Percentiles rank a stretch among this genome's conserved stretches.
These are phyloP conservation scores for Nicotiana tomentosiformis DNA, from an alignment of 257 asterid species.

Conservation along the genomic window DNA sequence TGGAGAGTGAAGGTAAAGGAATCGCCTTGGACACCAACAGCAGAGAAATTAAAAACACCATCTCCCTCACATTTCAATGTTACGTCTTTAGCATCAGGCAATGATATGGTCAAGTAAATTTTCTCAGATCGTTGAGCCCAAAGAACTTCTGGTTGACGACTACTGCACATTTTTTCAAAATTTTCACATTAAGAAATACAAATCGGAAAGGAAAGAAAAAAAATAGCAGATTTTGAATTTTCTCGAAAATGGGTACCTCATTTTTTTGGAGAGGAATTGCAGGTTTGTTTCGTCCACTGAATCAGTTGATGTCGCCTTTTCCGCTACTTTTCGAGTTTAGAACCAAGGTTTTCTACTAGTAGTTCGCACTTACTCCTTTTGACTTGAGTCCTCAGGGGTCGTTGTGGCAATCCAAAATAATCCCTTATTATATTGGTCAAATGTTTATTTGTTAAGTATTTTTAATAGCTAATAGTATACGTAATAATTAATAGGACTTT, in stretches of 20 bases:
- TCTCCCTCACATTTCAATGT: conserved; percentile 55
- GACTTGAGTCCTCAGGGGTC: not conserved
- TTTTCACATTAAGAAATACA: not conserved
- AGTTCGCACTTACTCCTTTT: not conserved
- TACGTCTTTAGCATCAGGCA: conserved; percentile 78
- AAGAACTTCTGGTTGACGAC: conserved; percentile 82
- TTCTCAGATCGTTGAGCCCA: conserved; percentile 90
- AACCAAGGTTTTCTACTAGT: not conserved
- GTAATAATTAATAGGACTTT: no score
- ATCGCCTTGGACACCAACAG: conserved; percentile 50
- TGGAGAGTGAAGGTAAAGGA: conserved; percentile 55
- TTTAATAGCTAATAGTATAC: no score
- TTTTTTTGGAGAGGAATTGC: not conserved
- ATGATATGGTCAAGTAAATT: conserved; percentile 67
- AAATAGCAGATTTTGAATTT: not conserved
- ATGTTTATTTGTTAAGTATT: no score
- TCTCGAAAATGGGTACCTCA: not conserved
- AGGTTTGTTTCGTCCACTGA: not conserved
- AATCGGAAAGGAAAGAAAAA: not conserved
- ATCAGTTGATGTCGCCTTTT: not conserved
- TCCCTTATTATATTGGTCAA: no score
- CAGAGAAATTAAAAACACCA: conserved; percentile 65
- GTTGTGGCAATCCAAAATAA: no score
- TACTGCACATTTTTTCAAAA: conserved; percentile 27
- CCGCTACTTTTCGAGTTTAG: not conserved